phyloP scores from a whole-genome alignment of 2,329 filamentous ascomycete genomes.

The Stemphylium beticola region DNA sequence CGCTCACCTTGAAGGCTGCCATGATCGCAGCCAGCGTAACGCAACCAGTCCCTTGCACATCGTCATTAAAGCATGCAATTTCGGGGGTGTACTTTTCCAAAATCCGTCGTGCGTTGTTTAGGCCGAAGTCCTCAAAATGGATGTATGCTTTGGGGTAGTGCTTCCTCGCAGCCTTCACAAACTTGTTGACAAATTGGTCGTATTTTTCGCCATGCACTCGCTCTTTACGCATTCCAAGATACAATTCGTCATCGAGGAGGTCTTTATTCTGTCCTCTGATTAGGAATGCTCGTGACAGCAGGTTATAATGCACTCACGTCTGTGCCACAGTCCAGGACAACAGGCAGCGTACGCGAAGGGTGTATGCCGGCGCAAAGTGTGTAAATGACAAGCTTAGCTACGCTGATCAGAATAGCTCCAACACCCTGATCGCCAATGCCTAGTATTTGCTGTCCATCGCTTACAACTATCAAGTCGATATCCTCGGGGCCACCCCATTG shows the following conservation, averaged over 20 bases:
- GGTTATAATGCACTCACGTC: conserved; percentile 54
- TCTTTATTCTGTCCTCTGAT: conserved; percentile 64
- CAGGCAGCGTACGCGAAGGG: conserved; percentile 76
- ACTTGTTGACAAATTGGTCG: conserved; percentile 76
- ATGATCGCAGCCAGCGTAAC: conserved; percentile 85
- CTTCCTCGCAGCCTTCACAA: conserved; percentile 71
- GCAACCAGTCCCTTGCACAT: conserved; percentile 87
- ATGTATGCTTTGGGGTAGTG: conserved; percentile 81
- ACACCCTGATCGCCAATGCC: conserved; percentile 90
- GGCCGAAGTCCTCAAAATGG: conserved; percentile 88
- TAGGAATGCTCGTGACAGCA: background rate
- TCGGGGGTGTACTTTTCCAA: conserved; percentile 75
- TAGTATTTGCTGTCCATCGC: conserved; percentile 75
- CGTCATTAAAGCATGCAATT: conserved; percentile 88
- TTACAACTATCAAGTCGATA: conserved; percentile 87
- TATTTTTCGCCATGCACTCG: conserved; percentile 75
- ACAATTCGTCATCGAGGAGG: conserved; percentile 76
- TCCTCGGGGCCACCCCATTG: conserved; percentile 75
- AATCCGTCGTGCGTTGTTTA: conserved; percentile 76
- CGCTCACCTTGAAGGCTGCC: conserved; percentile 73
- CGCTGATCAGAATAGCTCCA: conserved; percentile 81
- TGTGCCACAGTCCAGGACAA: conserved; percentile 85
- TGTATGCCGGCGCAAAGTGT: conserved; percentile 88
- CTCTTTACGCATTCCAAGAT: conserved; percentile 73
- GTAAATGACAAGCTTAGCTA: conserved; percentile 82